These are phyloP conservation scores for Shiraia sp. DNA, from an alignment of 2,329 filamentous ascomycete species.

Conservation along the genomic window DNA sequence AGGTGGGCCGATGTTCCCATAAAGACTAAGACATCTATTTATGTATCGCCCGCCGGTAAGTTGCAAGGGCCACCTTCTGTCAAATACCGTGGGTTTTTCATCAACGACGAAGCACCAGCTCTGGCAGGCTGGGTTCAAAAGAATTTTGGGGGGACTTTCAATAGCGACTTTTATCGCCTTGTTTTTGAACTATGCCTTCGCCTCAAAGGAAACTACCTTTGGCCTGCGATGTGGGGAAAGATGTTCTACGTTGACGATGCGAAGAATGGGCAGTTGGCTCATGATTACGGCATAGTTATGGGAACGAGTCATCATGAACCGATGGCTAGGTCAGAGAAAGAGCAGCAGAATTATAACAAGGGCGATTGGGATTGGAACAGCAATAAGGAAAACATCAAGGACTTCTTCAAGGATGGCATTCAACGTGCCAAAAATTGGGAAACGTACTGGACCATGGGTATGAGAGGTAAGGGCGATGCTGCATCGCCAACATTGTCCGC, in stretches of 20 bases:
- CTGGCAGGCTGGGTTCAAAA: constrained; percentile 64
- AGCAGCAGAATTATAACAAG: constrained; percentile 59
- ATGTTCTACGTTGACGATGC: constrained; percentile 20
- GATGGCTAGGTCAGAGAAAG: constrained; percentile 19
- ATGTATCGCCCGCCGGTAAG: constrained; percentile 36
- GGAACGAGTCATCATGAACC: constrained; percentile 20
- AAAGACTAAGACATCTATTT: background rate
- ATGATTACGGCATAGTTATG: constrained; percentile 21
- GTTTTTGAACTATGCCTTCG: constrained; percentile 70
- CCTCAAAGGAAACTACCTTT: constrained; percentile 21
- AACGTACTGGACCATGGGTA: constrained; percentile 16
- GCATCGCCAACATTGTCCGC: constrained; percentile 2
- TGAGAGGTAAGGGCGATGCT: constrained; percentile 15
- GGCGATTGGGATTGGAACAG: constrained; percentile 16
- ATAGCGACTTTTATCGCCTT: constrained; percentile 56
- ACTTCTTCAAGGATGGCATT: constrained; percentile 17
- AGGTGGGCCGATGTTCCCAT: constrained; percentile 1
- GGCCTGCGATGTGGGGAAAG: constrained; percentile 24
- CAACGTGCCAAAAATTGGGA: constrained; percentile 8
- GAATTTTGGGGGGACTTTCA: constrained; percentile 46
- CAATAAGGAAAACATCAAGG: constrained; percentile 17
- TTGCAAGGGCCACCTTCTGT: constrained; percentile 61
- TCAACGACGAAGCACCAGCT: constrained; percentile 68
- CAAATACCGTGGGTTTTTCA: constrained; percentile 66
- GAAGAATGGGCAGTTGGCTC: constrained; percentile 15